Evolutionary conservation across 2,329 filamentous ascomycete species (phyloP), one percentile per base, ranked within the genome.

Genomic region (Nigrospora sphaerica): DNA sequence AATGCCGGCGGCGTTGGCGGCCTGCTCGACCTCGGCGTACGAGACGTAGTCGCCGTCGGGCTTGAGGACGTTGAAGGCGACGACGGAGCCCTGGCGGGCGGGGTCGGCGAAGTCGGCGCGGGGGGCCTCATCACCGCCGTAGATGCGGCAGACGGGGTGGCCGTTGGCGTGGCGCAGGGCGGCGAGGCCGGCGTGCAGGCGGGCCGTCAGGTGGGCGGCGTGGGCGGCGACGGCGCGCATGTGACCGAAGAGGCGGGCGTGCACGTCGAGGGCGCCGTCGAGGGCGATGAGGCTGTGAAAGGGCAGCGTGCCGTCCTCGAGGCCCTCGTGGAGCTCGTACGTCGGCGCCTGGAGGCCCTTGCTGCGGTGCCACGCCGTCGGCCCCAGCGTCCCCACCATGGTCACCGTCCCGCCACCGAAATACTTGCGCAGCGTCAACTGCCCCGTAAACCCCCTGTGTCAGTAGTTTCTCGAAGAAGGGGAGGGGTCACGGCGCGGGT

Each of bases 371-470:
- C 40, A 44, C 18, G 39, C 47, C 35, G 42, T 31, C 52, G 68
- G 62, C 14, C 70, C 71, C 37, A 75, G 61, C 17, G 72, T 68
- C 6, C 75, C 73, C 23, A 83, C 74, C 71, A 81, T 78, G 43
- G 77, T 73, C 34, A 82, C 77, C 1, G 83, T 86, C 11, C 83
- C 83, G 28, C 83, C 83, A 17, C 81, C 83, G 56, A 87, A 86
- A 57, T 84, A 87, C 49, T 70, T 74, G 36, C 79, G 69, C 46
- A 71, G 67, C 44, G 69, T 73, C 38, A 77, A 28, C 23, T 28
- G 7, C 23, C 23, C 2, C 7, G n/a, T n/a, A n/a, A n/a, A n/a
- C n/a, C 2, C 23, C 5, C 23, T 9, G 23, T 5, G 23, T 28
- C 23, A 28, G 23, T 28, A 28, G 23, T 10, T 28, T 28, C 23